phyloP scores from a whole-genome alignment of 139 green algal genomes.

The Edaphochlamys debaryana region DNA sequence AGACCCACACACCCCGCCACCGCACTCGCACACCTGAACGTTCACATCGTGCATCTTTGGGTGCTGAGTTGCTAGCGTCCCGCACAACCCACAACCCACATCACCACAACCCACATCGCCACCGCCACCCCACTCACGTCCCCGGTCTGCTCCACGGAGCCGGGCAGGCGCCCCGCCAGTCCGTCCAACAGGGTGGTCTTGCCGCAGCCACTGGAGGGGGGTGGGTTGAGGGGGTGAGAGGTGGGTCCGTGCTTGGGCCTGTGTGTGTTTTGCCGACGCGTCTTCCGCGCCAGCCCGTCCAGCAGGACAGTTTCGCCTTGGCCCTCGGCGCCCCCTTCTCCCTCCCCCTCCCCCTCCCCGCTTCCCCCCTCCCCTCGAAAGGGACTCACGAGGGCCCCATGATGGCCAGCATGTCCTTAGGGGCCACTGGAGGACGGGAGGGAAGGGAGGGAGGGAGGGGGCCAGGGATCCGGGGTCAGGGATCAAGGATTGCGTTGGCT shows the following conservation, averaged over 20 bases:
- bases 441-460: background rate
- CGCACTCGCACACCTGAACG: too few relatives aligned
- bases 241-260: background rate
- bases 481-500: background rate
- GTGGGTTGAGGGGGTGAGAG: background rate
- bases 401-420: slow-evolving; percentile 56
- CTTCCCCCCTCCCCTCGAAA: too few relatives aligned
- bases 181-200: slow-evolving; percentile 69
- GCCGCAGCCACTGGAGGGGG: slow-evolving; percentile 13
- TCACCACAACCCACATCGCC: background rate
- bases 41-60: too few relatives aligned
- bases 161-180: slow-evolving; percentile 39
- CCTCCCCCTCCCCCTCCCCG: too few relatives aligned
- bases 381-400: slow-evolving; percentile 41
- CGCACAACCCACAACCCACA: too few relatives aligned
- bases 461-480: background rate
- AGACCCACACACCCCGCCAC: too few relatives aligned
- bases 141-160: background rate
- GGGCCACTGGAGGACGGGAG: background rate
- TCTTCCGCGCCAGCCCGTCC: background rate
- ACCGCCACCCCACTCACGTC: background rate
- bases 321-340: too few relatives aligned
- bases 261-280: background rate
- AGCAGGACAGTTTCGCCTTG: too few relatives aligned
- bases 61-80: too few relatives aligned